Evolutionary conservation across 352 stramenopile genomes (phyloP).

Genomic region (Globisporangium sylvaticum): DNA sequence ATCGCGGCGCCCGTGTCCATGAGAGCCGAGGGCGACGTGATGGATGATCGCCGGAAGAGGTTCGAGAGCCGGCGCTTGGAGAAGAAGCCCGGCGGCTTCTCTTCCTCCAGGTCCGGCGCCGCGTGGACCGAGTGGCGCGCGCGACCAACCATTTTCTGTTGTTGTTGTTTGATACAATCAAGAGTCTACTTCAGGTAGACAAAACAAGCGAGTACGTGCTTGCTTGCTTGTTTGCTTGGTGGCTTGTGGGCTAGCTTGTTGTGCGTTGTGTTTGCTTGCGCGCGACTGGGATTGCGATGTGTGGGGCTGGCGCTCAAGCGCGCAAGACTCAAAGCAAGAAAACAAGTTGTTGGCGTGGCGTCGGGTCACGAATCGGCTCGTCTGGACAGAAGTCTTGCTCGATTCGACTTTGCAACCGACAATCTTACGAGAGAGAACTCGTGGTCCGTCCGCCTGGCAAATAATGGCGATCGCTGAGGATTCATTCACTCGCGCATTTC

Average conservation of each 20-base stretch:
- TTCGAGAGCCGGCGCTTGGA: slow-evolving; percentile 32
- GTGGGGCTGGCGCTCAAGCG: not conserved
- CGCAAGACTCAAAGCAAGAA: not conserved
- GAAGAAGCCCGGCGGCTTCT: slow-evolving; percentile 37
- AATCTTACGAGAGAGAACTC: not conserved
- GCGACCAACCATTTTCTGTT: slow-evolving; percentile 4
- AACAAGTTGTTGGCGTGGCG: too few species aligned
- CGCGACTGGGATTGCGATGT: not conserved
- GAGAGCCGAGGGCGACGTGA: slow-evolving; percentile 22
- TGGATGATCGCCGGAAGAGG: slow-evolving; percentile 45
- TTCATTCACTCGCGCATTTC: too few species aligned
- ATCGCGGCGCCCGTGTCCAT: slow-evolving; percentile 9
- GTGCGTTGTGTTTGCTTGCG: not conserved
- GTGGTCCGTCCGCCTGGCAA: too few species aligned
- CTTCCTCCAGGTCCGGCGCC: not conserved
- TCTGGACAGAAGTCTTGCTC: not conserved
- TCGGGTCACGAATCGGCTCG: not conserved
- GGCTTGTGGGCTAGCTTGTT: too few species aligned
- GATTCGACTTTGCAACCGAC: not conserved
- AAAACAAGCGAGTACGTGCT: not conserved
- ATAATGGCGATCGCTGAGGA: not conserved
- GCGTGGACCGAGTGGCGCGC: slow-evolving; percentile 11
- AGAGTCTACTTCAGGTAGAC: not conserved
- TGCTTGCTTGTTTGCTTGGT: not conserved
- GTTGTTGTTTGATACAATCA: not conserved